These are phyloP conservation scores for Trichomonascaceae sp. DNA, from an alignment of 1,139 yeast species.

Conservation along the genomic window DNA sequence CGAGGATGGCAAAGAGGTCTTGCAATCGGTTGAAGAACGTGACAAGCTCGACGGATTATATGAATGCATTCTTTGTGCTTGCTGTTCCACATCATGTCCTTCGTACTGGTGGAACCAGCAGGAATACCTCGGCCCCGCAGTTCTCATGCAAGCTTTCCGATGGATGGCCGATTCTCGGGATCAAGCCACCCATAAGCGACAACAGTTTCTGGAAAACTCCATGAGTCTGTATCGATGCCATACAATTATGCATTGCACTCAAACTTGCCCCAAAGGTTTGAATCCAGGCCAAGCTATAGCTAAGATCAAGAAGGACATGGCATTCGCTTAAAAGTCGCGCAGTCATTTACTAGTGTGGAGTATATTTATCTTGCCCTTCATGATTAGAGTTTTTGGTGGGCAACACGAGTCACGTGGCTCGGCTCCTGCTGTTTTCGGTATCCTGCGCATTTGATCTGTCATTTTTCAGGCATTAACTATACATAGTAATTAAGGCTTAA, in stretches of 20 bases:
- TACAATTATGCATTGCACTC: conserved; percentile 97
- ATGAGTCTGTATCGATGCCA: conserved; percentile 99
- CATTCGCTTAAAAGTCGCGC: conserved; percentile 48
- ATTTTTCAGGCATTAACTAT: background rate
- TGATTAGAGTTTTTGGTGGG: background rate
- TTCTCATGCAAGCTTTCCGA: conserved; percentile 97
- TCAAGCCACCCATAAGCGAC: conserved; percentile 75
- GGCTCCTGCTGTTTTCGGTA: background rate
- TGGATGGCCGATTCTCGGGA: conserved; percentile 99
- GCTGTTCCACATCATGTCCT: conserved; percentile 98
- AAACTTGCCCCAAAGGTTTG: conserved; percentile 98
- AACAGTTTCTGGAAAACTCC: conserved; percentile 87
- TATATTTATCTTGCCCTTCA: too few relatives aligned
- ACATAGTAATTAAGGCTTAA: background rate
- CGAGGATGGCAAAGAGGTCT: conserved; percentile 86
- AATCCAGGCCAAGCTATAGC: conserved; percentile 98
- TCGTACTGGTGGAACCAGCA: conserved; percentile 99
- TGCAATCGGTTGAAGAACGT: conserved; percentile 89
- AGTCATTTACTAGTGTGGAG: too few relatives aligned
- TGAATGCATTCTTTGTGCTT: conserved; percentile 97
- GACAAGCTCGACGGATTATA: conserved; percentile 94
- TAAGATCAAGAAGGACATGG: conserved; percentile 89
- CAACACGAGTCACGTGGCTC: background rate
- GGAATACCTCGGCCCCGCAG: conserved; percentile 98
- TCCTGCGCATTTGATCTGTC: background rate